Evolutionary conservation across 2,329 filamentous ascomycete species (phyloP), one percentile per base, ranked within the genome.

Genomic region (Fusarium avenaceum): DNA sequence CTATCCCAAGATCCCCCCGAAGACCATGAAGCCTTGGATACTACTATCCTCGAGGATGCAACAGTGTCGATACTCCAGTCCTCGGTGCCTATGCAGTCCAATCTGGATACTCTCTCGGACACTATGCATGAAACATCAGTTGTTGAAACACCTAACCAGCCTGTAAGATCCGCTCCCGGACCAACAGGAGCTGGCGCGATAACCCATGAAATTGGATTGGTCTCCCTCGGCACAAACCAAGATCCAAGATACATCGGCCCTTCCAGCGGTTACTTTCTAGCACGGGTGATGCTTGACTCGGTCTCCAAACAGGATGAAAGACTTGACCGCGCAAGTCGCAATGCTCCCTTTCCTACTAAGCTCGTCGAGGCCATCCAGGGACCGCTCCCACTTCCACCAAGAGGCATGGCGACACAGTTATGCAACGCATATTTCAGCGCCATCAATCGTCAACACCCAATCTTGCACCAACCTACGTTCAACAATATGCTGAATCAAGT

Each of bases 181-280:
- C 40, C 65, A 32, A 67, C 63, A 14, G 72, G 52, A 49, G 65
- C 70, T 47, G 70, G 67, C 54, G 64, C 66, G 5, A 69, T 81
- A 3, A 80, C 83, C 2, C 84, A 87, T 61, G 84, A 87, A 63
- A 85, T 87, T 17, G 85, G 85, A 0, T 70, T 87, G 15, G 79
- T 87, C 0, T 85, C 85, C 0, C 75, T 87, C 2, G 83, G 82
- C 3, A 78, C 78, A 5, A 83, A 81, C 24, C 77, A 79, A 43
- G 83, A 84, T 20, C 82, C 81, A 4, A 78, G 83, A 57, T 87
- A 87, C 47, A 83, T 87, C 15, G 85, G 85, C 0, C 85, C 85
- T 4, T 87, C 85, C 0, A 87, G 85, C 38, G 85, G 85, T 2
- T 85, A 85, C 57, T 85, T 85, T 42, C 79, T 87, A 14, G 83